phyloP scores from a whole-genome alignment of 306 rosid genomes.

The Prinsepia uniflora region DNA sequence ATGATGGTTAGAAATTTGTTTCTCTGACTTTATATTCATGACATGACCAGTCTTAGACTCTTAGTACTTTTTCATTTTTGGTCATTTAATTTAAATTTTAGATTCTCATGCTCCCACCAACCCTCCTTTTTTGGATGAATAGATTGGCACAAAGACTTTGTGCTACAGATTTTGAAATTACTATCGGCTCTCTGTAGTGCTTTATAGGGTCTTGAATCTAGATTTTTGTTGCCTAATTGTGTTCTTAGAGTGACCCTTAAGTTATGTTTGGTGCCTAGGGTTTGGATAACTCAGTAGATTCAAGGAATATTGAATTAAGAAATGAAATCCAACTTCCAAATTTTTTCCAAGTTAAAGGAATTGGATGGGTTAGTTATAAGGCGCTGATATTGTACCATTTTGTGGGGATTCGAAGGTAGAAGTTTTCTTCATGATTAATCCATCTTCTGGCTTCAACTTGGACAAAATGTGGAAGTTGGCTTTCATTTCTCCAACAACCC shows the following conservation, averaged over 20 bases:
- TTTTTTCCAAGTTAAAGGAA: no score
- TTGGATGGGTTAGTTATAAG: no score
- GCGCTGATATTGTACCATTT: no score
- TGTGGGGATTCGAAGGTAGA: no score
- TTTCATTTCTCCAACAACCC: no score
- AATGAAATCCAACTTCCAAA: no score
- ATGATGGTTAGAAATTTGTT: neutral
- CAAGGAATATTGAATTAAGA: no score
- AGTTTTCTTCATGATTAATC: no score
- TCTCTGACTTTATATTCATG: neutral
- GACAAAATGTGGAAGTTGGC: no score
- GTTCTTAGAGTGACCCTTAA: neutral
- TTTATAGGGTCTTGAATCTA: neutral
- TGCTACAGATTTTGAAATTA: neutral
- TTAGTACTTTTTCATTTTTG: neutral
- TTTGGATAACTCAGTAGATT: neutral
- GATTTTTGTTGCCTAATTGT: neutral
- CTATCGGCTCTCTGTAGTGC: neutral
- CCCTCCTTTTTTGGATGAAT: constrained; percentile 11
- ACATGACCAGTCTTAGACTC: neutral
- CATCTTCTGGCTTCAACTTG: no score
- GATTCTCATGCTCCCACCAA: neutral
- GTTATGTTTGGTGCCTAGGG: neutral
- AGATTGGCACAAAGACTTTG: neutral
- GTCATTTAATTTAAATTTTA: neutral